Evolutionary conservation across 2,329 filamentous ascomycete species (phyloP).

Genomic region (Penicillium glabrum): DNA sequence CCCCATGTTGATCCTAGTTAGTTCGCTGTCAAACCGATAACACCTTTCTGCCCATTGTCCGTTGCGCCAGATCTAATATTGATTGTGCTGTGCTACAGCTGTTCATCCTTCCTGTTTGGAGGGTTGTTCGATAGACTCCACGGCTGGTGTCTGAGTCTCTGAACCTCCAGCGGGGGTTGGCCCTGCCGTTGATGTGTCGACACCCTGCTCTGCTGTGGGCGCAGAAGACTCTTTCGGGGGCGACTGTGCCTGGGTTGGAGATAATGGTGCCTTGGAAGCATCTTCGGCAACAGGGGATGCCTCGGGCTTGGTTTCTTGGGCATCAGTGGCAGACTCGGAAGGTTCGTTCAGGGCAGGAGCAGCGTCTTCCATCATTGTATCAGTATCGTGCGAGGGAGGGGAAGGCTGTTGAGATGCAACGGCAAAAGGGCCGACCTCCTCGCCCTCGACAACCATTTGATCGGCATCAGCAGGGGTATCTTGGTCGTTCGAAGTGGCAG

Average conservation of each 20-base stretch:
- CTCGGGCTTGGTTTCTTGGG: slow-evolving; percentile 26
- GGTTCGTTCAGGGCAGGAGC: slow-evolving; percentile 20
- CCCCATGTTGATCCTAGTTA: slow-evolving; percentile 16
- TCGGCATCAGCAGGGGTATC: slow-evolving; percentile 34
- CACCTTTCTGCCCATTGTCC: slow-evolving; percentile 37
- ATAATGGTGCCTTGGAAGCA: slow-evolving; percentile 15
- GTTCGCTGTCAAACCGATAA: slow-evolving; percentile 31
- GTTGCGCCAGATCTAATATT: slow-evolving; percentile 36
- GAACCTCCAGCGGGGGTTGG: slow-evolving; percentile 11
- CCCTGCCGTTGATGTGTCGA: slow-evolving; percentile 3
- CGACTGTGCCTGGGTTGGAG: slow-evolving; percentile 19
- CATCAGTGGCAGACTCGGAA: slow-evolving; percentile 17
- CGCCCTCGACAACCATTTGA: slow-evolving; percentile 30
- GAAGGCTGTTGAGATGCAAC: slow-evolving; percentile 32
- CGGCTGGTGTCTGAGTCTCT: slow-evolving; percentile 5
- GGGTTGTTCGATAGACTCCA: slow-evolving; percentile 7
- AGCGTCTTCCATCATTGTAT: slow-evolving; percentile 42
- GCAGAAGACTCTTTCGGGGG: slow-evolving; percentile 21
- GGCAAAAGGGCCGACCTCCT: slow-evolving; percentile 30
- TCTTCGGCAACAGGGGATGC: slow-evolving; percentile 19
- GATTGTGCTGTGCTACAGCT: slow-evolving; percentile 19
- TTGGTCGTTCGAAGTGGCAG: slow-evolving; percentile 31
- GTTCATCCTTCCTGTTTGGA: slow-evolving; percentile 33
- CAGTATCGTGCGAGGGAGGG: slow-evolving; percentile 33
- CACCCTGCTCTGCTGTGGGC: slow-evolving; percentile 9